These are phyloP conservation scores for Berkeleyomyces basicola DNA, from an alignment of 2,329 filamentous ascomycete genomes.

Conservation along the genomic window DNA sequence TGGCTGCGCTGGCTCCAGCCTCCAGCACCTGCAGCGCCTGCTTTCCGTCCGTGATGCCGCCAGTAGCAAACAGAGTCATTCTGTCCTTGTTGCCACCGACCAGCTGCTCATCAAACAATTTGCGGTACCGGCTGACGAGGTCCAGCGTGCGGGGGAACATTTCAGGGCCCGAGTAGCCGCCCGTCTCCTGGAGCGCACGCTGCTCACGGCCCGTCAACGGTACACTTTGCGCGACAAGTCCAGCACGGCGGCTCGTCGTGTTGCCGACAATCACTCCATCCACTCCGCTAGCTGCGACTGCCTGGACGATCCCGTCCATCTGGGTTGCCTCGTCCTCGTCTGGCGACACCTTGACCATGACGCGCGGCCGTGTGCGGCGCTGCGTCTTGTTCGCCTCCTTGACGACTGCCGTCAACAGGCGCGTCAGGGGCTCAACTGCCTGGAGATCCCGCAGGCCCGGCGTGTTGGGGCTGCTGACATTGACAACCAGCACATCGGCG, in stretches of 20 bases:
- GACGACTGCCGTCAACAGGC: constrained; percentile 69
- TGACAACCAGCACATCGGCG: constrained; percentile 92
- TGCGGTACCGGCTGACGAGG: constrained; percentile 65
- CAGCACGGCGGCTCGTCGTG: constrained; percentile 66
- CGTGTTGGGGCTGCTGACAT: constrained; percentile 93
- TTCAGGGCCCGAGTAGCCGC: constrained; percentile 81
- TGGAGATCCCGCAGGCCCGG: constrained; percentile 80
- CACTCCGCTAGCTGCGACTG: constrained; percentile 67
- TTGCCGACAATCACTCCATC: constrained; percentile 96
- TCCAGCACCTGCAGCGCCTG: constrained; percentile 71
- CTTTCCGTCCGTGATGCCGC: constrained; percentile 76
- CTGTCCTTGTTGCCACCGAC: constrained; percentile 24
- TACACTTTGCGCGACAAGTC: constrained; percentile 50
- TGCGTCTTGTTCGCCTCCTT: constrained; percentile 53
- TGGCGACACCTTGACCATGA: constrained; percentile 97
- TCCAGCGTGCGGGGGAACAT: constrained; percentile 67
- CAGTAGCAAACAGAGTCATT: constrained; percentile 86
- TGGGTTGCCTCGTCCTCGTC: constrained; percentile 81
- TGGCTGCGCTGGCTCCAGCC: constrained; percentile 77
- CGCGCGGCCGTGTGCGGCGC: constrained; percentile 49
- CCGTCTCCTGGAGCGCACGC: constrained; percentile 53
- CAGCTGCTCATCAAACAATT: constrained; percentile 38
- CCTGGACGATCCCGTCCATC: constrained; percentile 74
- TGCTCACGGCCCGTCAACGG: constrained; percentile 50
- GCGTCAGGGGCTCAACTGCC: constrained; percentile 64